A percentile compares a stretch with the other conserved stretches of the same genome.
Conservation (phyloP, 2,329 filamentous ascomycete species). For the Phyllosticta citribraziliensis region DNA sequence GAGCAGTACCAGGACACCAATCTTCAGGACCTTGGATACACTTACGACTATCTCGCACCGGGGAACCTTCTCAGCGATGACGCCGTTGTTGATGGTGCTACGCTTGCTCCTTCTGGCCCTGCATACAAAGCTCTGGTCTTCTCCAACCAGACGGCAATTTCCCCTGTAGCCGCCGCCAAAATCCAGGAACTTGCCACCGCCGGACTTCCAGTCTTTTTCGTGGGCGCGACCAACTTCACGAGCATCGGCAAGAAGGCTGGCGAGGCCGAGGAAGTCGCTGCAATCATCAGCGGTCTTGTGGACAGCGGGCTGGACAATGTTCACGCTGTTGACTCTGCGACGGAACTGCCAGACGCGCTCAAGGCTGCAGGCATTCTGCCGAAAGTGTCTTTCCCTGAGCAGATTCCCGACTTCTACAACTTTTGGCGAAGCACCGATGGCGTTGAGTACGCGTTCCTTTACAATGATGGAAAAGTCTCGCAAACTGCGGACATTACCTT, state of each 20-base stretch:
- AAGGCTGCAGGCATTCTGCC: conserved; percentile 24
- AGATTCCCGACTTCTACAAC: conserved; percentile 26
- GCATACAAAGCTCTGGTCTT: conserved; percentile 37
- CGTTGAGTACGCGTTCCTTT: conserved; percentile 32
- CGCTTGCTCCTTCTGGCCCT: conserved; percentile 29
- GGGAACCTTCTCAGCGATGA: conserved; percentile 34
- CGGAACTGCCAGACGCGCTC: conserved; percentile 24
- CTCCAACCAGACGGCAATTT: conserved; percentile 26
- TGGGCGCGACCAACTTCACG: conserved; percentile 11
- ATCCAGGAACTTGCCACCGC: conserved; percentile 26
- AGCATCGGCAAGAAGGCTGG: conserved; percentile 5
- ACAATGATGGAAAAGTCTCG: conserved; percentile 23
- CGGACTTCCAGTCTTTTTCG: conserved; percentile 36
- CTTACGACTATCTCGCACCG: conserved; percentile 37
- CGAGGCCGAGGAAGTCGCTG: neutral
- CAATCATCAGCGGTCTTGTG: neutral
- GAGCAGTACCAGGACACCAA: conserved; percentile 13
- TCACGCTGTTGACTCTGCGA: conserved; percentile 20
- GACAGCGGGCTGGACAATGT: conserved; percentile 22
- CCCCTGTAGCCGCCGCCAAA: conserved; percentile 22
- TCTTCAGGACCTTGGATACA: conserved; percentile 20
- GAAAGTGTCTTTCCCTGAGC: conserved; percentile 17
- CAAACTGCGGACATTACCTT: conserved; percentile 11
- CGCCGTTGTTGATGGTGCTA: conserved; percentile 26
- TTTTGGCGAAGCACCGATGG: conserved; percentile 24